Conservation (phyloP, 2,329 filamentous ascomycete species). For the Botryotinia convoluta region DNA sequence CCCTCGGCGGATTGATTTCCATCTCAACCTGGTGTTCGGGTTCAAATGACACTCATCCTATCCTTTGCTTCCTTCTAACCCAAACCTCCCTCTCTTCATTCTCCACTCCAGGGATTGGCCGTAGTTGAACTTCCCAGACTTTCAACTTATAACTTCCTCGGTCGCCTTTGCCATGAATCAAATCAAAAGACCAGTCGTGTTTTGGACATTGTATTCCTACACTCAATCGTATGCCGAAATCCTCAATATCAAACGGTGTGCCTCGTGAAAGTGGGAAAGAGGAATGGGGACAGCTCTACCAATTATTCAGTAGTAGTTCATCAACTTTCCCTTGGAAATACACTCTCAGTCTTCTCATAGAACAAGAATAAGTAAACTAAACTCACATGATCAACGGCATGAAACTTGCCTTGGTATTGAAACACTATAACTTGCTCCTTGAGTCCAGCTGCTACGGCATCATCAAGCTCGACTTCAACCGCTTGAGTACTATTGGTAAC, state of each 20-base stretch:
- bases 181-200: constrained; percentile 69
- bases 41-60: constrained; percentile 25
- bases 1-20: background rate
- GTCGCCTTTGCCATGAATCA: constrained; percentile 61
- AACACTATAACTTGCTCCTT: constrained; percentile 65
- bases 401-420: constrained; percentile 58
- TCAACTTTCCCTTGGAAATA: background rate
- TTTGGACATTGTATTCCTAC: constrained; percentile 65
- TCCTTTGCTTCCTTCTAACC: constrained; percentile 29
- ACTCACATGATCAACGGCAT: constrained; percentile 66
- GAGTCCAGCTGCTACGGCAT: constrained; percentile 39
- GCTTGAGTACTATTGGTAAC: constrained; percentile 41
- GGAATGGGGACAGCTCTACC: constrained; percentile 64
- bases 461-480: constrained; percentile 39
- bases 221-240: constrained; percentile 63
- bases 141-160: constrained; percentile 59
- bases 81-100: constrained; percentile 26
- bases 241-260: constrained; percentile 67
- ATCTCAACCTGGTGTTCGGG: background rate
- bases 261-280: constrained; percentile 64
- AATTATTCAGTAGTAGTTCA: background rate
- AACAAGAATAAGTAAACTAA: constrained; percentile 15
- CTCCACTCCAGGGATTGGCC: constrained; percentile 32
- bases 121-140: constrained; percentile 62
- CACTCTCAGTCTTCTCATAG: too few species aligned